Evolutionary conservation across 2,329 filamentous ascomycete species (phyloP), one percentile per base, ranked within the genome.

Genomic region (Didymella exigua): DNA sequence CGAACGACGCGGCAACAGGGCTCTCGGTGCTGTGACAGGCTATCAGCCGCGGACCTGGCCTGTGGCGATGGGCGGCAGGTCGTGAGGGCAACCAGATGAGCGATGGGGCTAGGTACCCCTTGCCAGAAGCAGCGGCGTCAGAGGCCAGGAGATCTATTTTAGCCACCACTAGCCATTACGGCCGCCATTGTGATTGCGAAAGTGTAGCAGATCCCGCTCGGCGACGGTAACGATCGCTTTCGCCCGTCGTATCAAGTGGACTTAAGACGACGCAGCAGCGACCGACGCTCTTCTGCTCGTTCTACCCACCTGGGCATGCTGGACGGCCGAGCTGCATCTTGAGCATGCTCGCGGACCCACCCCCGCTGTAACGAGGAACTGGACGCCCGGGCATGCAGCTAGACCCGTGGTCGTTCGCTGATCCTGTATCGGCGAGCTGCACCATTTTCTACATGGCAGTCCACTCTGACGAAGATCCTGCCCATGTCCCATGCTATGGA

Each of bases 61-160:
- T n/a, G n/a, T n/a, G n/a, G n/a, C n/a, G n/a, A n/a, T n/a, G 41
- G 30, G 47, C 52, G 52, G 52, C 46, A 55, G 48, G 52, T 55
- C 46, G 52, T 38, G 46, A 50, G 46, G 52, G 37, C 52, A 55
- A 55, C 52, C n/a, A n/a, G n/a, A n/a, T 50, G 42, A 33, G 45
- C 16, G 52, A 46, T 43, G 46, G 41, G 46, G 46, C 52, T 23
- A 37, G 38, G 21, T 43, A 18, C 47, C 47, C 47, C 47, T 49
- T 49, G 52, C 46, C 34, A 55, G 41, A 49, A 44, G 47, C 46
- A 41, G 41, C 41, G 11, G 46, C 52, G 30, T 37, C 30, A 47
- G 19, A 31, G 37, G 52, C 46, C 46, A 55, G 34, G 21, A 33
- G 40, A 24, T 37, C 52, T 55, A 55, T 55, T 55, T 54, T 37